Percentiles rank a stretch among this genome's conserved stretches.
Conservation (phyloP, 768 basidiomycete species). For the Rhizopogon roseolus region DNA sequence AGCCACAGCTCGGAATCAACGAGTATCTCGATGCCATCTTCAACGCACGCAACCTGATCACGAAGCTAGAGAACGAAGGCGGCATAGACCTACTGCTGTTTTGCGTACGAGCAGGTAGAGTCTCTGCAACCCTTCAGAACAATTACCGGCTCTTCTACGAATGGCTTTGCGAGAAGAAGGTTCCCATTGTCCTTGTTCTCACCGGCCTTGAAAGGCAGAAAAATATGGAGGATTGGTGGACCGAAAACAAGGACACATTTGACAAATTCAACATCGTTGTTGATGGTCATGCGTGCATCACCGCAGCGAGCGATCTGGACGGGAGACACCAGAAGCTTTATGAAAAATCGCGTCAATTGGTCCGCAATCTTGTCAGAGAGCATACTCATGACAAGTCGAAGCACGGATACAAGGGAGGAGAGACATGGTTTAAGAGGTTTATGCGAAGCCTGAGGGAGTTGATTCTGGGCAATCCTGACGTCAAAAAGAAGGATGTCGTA, state of each 20-base stretch:
- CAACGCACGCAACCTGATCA: slow-evolving; percentile 29
- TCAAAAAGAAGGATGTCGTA: slow-evolving; percentile 16
- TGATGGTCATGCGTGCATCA: slow-evolving; percentile 31
- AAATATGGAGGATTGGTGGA: slow-evolving; percentile 15
- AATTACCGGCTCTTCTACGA: too few relatives aligned
- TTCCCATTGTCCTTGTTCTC: slow-evolving; percentile 22
- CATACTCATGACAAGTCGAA: neutral
- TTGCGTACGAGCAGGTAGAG: slow-evolving; percentile 34
- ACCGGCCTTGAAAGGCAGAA: slow-evolving; percentile 25
- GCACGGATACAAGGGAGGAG: neutral
- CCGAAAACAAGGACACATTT: slow-evolving; percentile 10
- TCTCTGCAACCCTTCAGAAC: slow-evolving; percentile 29
- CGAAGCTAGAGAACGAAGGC: slow-evolving; percentile 17
- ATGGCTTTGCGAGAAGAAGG: too few relatives aligned
- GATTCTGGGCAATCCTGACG: slow-evolving; percentile 9
- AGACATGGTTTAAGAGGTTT: slow-evolving; percentile 13
- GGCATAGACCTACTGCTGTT: slow-evolving; percentile 41
- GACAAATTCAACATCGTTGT: slow-evolving; percentile 21
- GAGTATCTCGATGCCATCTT: slow-evolving; percentile 23
- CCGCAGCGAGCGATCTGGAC: slow-evolving; percentile 17
- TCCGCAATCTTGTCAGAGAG: slow-evolving; percentile 11
- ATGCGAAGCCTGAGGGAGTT: slow-evolving; percentile 21
- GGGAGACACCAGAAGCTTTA: slow-evolving; percentile 20
- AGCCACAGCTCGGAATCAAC: slow-evolving; percentile 23
- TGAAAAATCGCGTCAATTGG: slow-evolving; percentile 13